Percentiles rank a stretch among this genome's conserved stretches.
These are phyloP conservation scores for Pseudozyma sp. DNA, from an alignment of 1,284 basidiomycete species.

Conservation along the genomic window DNA sequence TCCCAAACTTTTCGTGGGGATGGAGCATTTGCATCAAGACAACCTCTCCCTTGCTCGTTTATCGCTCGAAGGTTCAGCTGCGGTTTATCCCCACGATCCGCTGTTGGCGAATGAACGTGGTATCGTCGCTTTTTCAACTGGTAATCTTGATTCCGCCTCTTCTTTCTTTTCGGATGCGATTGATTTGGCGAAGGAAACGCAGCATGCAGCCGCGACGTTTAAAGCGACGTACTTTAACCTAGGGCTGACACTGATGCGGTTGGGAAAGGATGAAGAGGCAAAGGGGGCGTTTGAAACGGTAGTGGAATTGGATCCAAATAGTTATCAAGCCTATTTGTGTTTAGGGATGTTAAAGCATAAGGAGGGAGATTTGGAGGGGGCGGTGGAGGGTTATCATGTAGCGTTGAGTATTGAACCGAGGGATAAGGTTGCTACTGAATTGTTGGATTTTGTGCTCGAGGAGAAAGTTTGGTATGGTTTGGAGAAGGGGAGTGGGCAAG, in stretches of 20 bases:
- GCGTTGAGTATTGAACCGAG: constrained; percentile 53
- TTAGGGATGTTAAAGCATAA: constrained; percentile 61
- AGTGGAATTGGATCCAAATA: constrained; percentile 60
- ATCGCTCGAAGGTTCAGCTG: constrained; percentile 82
- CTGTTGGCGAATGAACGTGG: constrained; percentile 91
- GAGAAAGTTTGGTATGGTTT: constrained; percentile 49
- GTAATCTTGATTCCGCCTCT: constrained; percentile 79
- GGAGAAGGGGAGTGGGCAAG: too few relatives aligned
- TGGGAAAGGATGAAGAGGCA: constrained; percentile 44
- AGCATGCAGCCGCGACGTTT: constrained; percentile 86
- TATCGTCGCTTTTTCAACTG: constrained; percentile 88
- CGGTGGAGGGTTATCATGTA: constrained; percentile 61
- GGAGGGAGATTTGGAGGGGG: constrained; percentile 52
- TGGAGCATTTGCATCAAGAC: constrained; percentile 94
- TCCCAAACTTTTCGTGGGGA: constrained; percentile 93
- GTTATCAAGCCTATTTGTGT: constrained; percentile 54
- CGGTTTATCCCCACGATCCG: constrained; percentile 86
- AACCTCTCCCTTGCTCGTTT: constrained; percentile 86
- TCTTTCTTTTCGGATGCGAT: constrained; percentile 70
- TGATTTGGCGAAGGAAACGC: constrained; percentile 76
- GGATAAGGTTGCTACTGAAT: constrained; percentile 49
- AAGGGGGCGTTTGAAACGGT: constrained; percentile 41
- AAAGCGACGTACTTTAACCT: constrained; percentile 79
- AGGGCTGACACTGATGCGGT: constrained; percentile 41
- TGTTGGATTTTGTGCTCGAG: constrained; percentile 55